These are phyloP conservation scores for Tetraselmis striata DNA, from an alignment of 139 green algal species.

Conservation along the genomic window DNA sequence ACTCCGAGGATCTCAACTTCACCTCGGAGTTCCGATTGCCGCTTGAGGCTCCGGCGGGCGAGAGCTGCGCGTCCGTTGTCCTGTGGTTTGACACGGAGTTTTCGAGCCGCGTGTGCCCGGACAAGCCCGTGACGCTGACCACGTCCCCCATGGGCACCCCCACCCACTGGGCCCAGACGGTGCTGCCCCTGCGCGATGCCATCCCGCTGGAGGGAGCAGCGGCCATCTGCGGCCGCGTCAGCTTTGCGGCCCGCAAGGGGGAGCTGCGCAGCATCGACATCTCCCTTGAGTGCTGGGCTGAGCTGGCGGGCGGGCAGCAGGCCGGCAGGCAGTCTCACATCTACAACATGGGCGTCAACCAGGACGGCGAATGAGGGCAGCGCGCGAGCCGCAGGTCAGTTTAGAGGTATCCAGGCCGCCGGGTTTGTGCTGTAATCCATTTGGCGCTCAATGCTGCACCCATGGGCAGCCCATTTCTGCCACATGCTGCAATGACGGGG, in stretches of 20 bases:
- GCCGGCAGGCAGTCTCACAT: not conserved
- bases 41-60: not conserved
- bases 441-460: too few relatives aligned
- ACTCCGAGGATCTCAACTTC: not conserved
- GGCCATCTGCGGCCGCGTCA: slow-evolving; percentile 51
- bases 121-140: slow-evolving; percentile 63
- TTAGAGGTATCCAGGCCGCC: too few relatives aligned
- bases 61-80: slow-evolving; percentile 40
- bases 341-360: not conserved
- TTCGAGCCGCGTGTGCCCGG: slow-evolving; percentile 67
- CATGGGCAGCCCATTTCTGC: too few relatives aligned
- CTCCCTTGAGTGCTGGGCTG: slow-evolving; percentile 34
- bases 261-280: slow-evolving; percentile 73
- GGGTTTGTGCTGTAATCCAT: too few relatives aligned
- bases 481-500: too few relatives aligned
- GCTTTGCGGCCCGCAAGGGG: slow-evolving; percentile 51
- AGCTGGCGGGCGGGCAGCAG: not conserved
- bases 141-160: slow-evolving; percentile 58
- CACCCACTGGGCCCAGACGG: slow-evolving; percentile 93
- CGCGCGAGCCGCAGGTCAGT: not conserved
- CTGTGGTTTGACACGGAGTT: slow-evolving; percentile 95
- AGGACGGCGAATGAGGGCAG: too few relatives aligned
- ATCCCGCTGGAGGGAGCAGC: slow-evolving; percentile 32
- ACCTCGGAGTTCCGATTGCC: not conserved
- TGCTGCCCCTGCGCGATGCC: slow-evolving; percentile 63